Evolutionary conservation across 257 asterid species (phyloP).

Genomic region (Orobanche coerulescens): DNA sequence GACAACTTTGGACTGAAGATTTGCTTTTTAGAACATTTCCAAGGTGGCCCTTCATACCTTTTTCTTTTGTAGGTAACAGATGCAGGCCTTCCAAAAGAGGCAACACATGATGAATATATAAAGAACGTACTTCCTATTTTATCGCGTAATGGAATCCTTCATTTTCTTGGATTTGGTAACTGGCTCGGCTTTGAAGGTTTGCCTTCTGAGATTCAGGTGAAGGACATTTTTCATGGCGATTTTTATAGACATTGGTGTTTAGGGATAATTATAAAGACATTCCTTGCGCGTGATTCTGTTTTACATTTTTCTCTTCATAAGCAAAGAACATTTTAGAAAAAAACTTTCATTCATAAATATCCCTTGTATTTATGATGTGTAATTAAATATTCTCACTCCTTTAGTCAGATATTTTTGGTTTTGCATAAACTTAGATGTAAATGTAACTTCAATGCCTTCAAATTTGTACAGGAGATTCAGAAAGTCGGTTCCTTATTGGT

Average conservation of each 20-base stretch:
- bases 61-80: slow-evolving; percentile 73
- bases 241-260: too few species aligned
- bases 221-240: neutral
- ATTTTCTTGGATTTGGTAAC: slow-evolving; percentile 88
- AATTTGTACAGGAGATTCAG: slow-evolving; percentile 62
- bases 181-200: slow-evolving; percentile 78
- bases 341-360: too few species aligned
- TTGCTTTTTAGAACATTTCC: neutral
- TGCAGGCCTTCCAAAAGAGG: slow-evolving; percentile 70
- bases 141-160: slow-evolving; percentile 57
- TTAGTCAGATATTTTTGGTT: too few species aligned
- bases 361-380: too few species aligned
- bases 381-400: neutral
- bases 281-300: too few species aligned
- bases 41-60: too few species aligned
- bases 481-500: slow-evolving; percentile 47
- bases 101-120: too few species aligned
- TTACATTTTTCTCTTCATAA: too few species aligned
- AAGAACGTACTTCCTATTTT: too few species aligned
- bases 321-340: too few species aligned
- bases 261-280: too few species aligned
- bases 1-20: too few species aligned
- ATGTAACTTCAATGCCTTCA: slow-evolving; percentile 86
- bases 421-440: slow-evolving; percentile 70
- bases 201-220: slow-evolving; percentile 73